phyloP scores from a whole-genome alignment of 345 rosid genomes.

The Excoecaria agallocha region DNA sequence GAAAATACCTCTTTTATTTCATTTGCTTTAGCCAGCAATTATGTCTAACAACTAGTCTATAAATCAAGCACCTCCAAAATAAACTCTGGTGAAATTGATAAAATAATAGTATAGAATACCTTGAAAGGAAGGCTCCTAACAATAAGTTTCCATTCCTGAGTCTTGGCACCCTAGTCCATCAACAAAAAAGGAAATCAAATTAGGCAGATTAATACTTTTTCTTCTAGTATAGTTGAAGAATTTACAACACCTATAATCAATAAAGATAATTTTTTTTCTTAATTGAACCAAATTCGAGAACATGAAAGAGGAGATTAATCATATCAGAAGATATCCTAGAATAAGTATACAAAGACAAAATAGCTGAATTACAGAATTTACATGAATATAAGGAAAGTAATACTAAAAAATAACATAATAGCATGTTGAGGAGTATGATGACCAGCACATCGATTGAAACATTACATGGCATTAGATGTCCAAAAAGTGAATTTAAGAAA shows the following conservation, averaged over 20 bases:
- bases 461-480: too few relatives aligned
- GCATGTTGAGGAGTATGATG: too few relatives aligned
- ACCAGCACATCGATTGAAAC: too few relatives aligned
- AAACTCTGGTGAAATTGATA: conserved; percentile 13
- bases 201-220: background rate
- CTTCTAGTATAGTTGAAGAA: background rate
- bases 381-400: background rate
- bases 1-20: conserved; percentile 64
- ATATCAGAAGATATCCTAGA: too few relatives aligned
- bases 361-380: background rate
- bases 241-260: conserved; percentile 1
- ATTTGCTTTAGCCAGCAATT: conserved; percentile 59
- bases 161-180: conserved; percentile 76
- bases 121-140: conserved; percentile 86
- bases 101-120: conserved; percentile 41
- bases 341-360: too few relatives aligned
- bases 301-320: too few relatives aligned
- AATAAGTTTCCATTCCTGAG: conserved; percentile 94
- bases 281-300: background rate
- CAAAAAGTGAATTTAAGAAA: too few relatives aligned
- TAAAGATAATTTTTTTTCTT: too few relatives aligned
- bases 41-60: conserved; percentile 14
- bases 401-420: background rate
- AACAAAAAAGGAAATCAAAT: conserved; percentile 16
- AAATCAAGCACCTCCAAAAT: conserved; percentile 9